Evolutionary conservation across 176 grass and related monocot species (phyloP), one percentile per base, ranked within the genome.

Genomic region (Tillandsia fasciculata): DNA sequence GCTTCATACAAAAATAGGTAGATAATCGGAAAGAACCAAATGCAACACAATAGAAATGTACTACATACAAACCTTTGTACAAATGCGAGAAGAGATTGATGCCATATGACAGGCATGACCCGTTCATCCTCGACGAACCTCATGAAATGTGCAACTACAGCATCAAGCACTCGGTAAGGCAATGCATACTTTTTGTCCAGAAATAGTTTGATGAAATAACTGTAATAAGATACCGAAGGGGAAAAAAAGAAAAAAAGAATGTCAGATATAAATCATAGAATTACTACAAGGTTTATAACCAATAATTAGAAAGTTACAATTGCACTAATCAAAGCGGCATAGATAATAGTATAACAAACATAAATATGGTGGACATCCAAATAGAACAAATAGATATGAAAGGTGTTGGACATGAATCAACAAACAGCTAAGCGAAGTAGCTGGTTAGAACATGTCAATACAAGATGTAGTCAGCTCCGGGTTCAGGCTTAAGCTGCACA

Each of bases 181-280:
- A 97, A 82, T 76, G 89, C 86, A 82, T 97, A 97, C 77, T 97
- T 97, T 84, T 97, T 97, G 72, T 97, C 94, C 22, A 97, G 63
- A 82, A 97, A 86, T 73, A 97, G 74, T 64, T 97, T 92, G 70
- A 97, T 87, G 76, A 97, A 97, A 82, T 97, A 97, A 81, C 94
- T 97, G 89, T 80, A 79, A 77, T 28, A 53, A 26, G 51, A n/a
- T 13, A 49, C 82, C 2, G 8, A 0, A 51, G 9, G 53, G 24
- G 24, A 0, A 0, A 24, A 24, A 9, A 53, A 2, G 68, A 48
- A 13, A 66, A 70, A 70, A 49, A 22, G 0, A 0, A 18, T 20
- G 3, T 61, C 18, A 61, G 17, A 61, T 42, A 42, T 5, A 61
- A 59, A 61, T 61, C 15, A 61, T 13, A 61, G 18, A 9, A 61